These are phyloP conservation scores for Acacia pycnantha DNA, from an alignment of 331 rosid species.

Conservation along the genomic window DNA sequence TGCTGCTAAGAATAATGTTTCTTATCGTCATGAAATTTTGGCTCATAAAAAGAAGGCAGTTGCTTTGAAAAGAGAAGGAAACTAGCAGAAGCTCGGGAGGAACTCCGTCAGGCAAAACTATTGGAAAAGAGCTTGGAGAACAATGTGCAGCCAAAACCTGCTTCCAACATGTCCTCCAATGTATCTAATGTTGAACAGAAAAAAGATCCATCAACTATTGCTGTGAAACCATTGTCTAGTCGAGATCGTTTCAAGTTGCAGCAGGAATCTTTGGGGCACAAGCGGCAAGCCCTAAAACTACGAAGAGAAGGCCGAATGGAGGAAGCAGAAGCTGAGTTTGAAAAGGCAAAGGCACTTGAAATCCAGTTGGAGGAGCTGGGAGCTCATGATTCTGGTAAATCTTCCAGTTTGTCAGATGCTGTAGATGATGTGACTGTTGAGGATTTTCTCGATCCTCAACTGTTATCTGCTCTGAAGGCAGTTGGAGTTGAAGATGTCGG, in stretches of 20 bases:
- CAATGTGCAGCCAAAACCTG: constrained; percentile 33
- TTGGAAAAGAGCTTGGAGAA: constrained; percentile 72
- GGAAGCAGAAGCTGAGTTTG: constrained; percentile 91
- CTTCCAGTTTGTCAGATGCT: constrained; percentile 34
- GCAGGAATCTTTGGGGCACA: constrained; percentile 89
- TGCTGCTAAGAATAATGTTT: constrained; percentile 45
- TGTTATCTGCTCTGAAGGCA: constrained; percentile 75
- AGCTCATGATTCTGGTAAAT: constrained; percentile 46
- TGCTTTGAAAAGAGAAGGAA: constrained; percentile 87
- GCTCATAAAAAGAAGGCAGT: constrained; percentile 81
- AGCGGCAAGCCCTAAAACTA: constrained; percentile 85
- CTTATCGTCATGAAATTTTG: constrained; percentile 62
- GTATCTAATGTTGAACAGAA: constrained; percentile 31
- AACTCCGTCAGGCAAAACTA: constrained; percentile 75
- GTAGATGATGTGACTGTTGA: constrained; percentile 61
- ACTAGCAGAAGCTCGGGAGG: constrained; percentile 81
- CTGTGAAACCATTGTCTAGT: constrained; percentile 61
- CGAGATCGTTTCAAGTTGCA: constrained; percentile 98
- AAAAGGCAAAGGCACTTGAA: constrained; percentile 88
- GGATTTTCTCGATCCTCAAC: constrained; percentile 96
- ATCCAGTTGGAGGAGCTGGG: constrained; percentile 71
- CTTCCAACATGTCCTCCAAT: constrained; percentile 33
- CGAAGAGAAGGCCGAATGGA: constrained; percentile 80
- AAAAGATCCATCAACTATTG: constrained; percentile 31
- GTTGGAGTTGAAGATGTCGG: constrained; percentile 62